Conservation (phyloP, 202 grass and related monocot genomes). For the Digitaria exilis region DNA sequence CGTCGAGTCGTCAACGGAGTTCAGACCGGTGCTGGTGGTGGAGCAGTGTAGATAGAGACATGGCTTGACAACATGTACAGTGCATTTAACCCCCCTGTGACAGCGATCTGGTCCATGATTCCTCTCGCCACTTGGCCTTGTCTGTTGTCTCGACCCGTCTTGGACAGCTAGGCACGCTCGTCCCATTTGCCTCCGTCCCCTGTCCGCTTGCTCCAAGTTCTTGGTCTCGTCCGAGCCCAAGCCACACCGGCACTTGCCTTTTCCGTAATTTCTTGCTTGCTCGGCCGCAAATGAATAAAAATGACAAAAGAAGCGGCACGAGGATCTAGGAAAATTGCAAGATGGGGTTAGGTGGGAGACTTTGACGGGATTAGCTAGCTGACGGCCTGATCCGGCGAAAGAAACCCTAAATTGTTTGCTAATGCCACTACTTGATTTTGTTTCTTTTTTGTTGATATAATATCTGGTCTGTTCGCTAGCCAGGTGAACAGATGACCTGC, state of each 20-base stretch:
- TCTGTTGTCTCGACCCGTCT: not conserved
- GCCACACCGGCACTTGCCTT: not conserved
- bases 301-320: not conserved
- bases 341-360: constrained; percentile 5
- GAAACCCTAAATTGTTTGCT: not conserved
- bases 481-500: not conserved
- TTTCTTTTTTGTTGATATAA: not conserved
- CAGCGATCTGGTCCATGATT: constrained; percentile 14
- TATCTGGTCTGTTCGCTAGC: not conserved
- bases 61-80: not conserved
- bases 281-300: not conserved
- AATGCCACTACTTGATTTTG: not conserved
- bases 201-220: not conserved
- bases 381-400: not conserved
- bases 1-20: not conserved
- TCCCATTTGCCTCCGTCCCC: not conserved
- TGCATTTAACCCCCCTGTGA: not conserved
- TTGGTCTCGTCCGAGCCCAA: not conserved
- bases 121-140: constrained; percentile 29
- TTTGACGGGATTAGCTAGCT: constrained; percentile 32
- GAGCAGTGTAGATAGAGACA: not conserved
- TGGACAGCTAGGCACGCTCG: not conserved
- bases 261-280: not conserved
- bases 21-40: not conserved
- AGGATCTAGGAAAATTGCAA: not conserved